phyloP scores from a whole-genome alignment of 2,329 filamentous ascomycete genomes.

The Colletotrichum musae region DNA sequence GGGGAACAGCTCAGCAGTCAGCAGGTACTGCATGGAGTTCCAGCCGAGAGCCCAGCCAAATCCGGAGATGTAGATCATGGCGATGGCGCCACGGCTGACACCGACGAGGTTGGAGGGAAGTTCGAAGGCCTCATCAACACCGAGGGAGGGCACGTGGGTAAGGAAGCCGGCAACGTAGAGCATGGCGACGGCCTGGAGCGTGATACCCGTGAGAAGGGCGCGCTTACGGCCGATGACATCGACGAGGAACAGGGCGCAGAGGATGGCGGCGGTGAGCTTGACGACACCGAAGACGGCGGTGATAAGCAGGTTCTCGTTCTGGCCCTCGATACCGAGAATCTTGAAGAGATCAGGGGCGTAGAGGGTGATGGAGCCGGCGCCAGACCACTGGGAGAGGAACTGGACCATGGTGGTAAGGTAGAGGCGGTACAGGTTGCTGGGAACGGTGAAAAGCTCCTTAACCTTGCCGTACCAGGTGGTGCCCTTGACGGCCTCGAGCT shows the following conservation, averaged over 20 bases:
- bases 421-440: conserved; percentile 80
- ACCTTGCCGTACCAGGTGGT: conserved; percentile 75
- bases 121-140: conserved; percentile 62
- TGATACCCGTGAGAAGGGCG: conserved; percentile 72
- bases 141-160: conserved; percentile 72
- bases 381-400: conserved; percentile 81
- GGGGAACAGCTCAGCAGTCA: conserved; percentile 84
- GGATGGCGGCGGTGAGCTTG: conserved; percentile 76
- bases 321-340: conserved; percentile 78
- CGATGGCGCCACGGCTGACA: conserved; percentile 77
- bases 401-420: conserved; percentile 79
- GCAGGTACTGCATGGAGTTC: conserved; percentile 84
- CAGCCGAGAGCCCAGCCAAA: conserved; percentile 80
- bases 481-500: conserved; percentile 79
- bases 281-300: conserved; percentile 84
- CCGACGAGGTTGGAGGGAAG: conserved; percentile 64
- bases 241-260: conserved; percentile 84
- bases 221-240: conserved; percentile 84
- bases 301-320: conserved; percentile 78
- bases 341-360: conserved; percentile 83
- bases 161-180: conserved; percentile 74
- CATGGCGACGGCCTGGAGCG: conserved; percentile 73
- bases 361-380: conserved; percentile 81
- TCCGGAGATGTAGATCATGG: conserved; percentile 80
- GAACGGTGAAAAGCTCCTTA: conserved; percentile 77